Base-by-base conservation (phyloP, 306 rosid genomes). In the Castanea mollissima region DNA sequence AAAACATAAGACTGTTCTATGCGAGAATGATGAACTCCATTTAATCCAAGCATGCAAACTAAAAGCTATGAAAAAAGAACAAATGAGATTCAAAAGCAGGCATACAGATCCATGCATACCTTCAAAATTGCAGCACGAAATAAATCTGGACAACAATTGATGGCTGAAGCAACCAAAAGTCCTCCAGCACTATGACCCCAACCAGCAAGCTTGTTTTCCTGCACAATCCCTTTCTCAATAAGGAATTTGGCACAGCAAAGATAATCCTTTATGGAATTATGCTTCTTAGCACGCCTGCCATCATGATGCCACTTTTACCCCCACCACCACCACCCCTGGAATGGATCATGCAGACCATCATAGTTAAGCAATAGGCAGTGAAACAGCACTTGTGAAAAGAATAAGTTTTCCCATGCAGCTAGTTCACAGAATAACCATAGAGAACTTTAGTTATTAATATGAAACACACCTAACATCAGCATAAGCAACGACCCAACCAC, bases 111-210 rank as follows among this genome's bases (percentile, higher is more conserved):
- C 65, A 73, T 49, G 41, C 62, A 73, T 77, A 90, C 97, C 97
- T 96, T 93, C 76, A 96, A 89, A 86, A 96, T 84, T 75, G 88
- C 94, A 57, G 98, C 96, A 71, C 77, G 85, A 62, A 96, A 96
- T 89, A 93, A 81, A 72, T 96, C 88, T 70, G 98, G 98, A 84
- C 68, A 85, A 56, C 54, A 63, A 82, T 96, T 96, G 77, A 96
- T 87, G 74, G 98, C 93, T 6, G 98, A 91, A 56, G 98, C 98
- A 82, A 91, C 98, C 89, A 91, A 78, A 79, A 93, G 94, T 70
- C 99, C 98, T 82, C 98, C 97, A 55, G 97, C 99, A 86, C 94
- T 90, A 82, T 88, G 89, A 81, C 97, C 97, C 88, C 91, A 89
- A 74, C 90, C 93, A 76, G 98, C 97, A 83, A 95, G 92, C 78